Conservation (phyloP, 306 rosid genomes). For the Casuarina glauca region DNA sequence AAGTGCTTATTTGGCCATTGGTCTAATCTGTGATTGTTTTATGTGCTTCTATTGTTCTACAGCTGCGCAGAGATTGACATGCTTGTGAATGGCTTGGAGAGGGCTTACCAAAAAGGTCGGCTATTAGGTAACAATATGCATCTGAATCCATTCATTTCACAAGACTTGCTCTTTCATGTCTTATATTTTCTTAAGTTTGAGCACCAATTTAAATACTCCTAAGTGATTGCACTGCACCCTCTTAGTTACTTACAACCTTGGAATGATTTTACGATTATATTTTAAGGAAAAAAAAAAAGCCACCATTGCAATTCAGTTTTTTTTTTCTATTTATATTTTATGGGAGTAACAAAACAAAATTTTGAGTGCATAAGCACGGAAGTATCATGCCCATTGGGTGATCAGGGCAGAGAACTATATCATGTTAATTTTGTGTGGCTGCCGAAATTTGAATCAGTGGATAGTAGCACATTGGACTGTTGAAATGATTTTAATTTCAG, state of each 20-base stretch:
- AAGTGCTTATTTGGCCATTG: not conserved
- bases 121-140: not conserved
- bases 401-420: not conserved
- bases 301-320: not conserved
- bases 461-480: not conserved
- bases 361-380: not conserved
- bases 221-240: not conserved
- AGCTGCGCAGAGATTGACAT: conserved; percentile 37
- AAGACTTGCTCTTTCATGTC: not conserved
- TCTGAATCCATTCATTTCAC: not conserved
- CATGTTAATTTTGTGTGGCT: not conserved
- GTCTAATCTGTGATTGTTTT: not conserved
- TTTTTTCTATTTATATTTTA: not conserved
- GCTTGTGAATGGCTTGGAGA: conserved; percentile 89
- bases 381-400: not conserved
- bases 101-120: conserved; percentile 65
- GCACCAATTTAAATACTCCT: not conserved
- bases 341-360: not conserved
- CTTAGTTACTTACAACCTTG: not conserved
- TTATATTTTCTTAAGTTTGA: not conserved
- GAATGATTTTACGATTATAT: not conserved
- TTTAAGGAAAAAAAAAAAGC: not conserved
- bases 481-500: not conserved
- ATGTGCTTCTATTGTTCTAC: conserved; percentile 8
- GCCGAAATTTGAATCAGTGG: not conserved